Percentiles rank a stretch among this genome's conserved stretches.
Evolutionary conservation across 2,329 filamentous ascomycete species (phyloP).

Genomic region (Talaromyces sp.): DNA sequence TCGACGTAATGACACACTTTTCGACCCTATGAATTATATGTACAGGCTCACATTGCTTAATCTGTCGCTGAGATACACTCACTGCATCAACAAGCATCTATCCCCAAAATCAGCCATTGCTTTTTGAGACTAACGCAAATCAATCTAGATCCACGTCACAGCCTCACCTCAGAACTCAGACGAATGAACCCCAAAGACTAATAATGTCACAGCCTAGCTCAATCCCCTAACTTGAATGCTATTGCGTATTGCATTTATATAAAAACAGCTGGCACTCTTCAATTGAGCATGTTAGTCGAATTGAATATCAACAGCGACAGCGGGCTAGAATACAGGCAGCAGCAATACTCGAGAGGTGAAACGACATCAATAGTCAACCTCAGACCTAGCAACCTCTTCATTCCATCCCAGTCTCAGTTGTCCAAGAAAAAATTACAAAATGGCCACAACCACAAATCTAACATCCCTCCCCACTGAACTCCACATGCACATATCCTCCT

Average conservation of each 20-base stretch:
- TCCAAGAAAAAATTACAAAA: background rate
- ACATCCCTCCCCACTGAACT: conserved; percentile 62
- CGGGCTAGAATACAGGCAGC: conserved; percentile 1
- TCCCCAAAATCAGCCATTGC: background rate
- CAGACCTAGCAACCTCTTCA: background rate
- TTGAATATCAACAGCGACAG: background rate
- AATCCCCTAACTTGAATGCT: background rate
- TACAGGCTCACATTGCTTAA: too few relatives aligned
- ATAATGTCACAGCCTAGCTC: background rate
- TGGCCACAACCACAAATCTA: conserved; percentile 27
- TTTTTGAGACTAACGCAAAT: background rate
- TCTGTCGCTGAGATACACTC: too few relatives aligned
- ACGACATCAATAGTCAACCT: background rate
- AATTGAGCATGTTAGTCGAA: background rate
- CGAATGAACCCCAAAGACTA: background rate
- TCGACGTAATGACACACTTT: background rate
- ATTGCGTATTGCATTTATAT: background rate
- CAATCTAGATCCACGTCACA: background rate
- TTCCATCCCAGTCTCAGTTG: too few relatives aligned
- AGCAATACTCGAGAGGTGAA: background rate
- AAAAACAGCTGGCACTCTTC: background rate
- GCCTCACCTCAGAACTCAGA: background rate
- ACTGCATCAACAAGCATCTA: too few relatives aligned
- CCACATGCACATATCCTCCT: conserved; percentile 59
- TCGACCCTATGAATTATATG: background rate